phyloP scores from a whole-genome alignment of 306 rosid genomes.

The Prinsepia uniflora region DNA sequence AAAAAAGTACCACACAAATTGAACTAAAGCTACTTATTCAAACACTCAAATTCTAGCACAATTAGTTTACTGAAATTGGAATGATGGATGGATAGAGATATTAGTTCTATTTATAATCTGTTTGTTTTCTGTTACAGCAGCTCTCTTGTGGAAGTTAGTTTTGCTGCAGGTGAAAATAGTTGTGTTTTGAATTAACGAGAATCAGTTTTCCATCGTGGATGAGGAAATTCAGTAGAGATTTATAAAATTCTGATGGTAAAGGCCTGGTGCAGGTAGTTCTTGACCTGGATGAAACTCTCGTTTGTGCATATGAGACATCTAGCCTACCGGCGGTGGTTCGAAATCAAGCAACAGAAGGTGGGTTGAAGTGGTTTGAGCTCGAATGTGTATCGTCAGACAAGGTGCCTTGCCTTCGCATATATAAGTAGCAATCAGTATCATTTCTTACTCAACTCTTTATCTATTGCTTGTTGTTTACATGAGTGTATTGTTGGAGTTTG shows the following conservation, averaged over 20 bases:
- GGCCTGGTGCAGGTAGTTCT: slow-evolving; percentile 64
- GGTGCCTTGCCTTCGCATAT: slow-evolving; percentile 30
- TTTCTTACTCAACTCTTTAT: slow-evolving; percentile 6
- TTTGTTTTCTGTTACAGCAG: too few relatives aligned
- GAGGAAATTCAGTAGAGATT: neutral
- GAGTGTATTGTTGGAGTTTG: slow-evolving; percentile 28
- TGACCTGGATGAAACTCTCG: slow-evolving; percentile 92
- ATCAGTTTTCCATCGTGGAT: neutral
- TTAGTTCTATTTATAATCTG: too few relatives aligned
- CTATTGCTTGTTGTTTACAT: slow-evolving; percentile 3
- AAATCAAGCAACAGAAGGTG: slow-evolving; percentile 78
- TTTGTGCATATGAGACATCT: slow-evolving; percentile 86
- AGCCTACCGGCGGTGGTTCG: slow-evolving; percentile 63
- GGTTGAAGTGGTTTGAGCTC: slow-evolving; percentile 84
- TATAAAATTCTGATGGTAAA: neutral
- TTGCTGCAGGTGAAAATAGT: too few relatives aligned
- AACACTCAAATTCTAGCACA: too few relatives aligned
- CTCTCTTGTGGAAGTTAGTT: too few relatives aligned
- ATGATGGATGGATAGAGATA: too few relatives aligned
- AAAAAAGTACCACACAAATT: too few relatives aligned
- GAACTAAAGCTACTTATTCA: too few relatives aligned
- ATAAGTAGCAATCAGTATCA: too few relatives aligned
- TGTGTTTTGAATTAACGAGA: too few relatives aligned
- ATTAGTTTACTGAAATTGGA: too few relatives aligned
- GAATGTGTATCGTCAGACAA: slow-evolving; percentile 81